phyloP scores from a whole-genome alignment of 2,329 filamentous ascomycete genomes.

The Arachnomyces sp. region DNA sequence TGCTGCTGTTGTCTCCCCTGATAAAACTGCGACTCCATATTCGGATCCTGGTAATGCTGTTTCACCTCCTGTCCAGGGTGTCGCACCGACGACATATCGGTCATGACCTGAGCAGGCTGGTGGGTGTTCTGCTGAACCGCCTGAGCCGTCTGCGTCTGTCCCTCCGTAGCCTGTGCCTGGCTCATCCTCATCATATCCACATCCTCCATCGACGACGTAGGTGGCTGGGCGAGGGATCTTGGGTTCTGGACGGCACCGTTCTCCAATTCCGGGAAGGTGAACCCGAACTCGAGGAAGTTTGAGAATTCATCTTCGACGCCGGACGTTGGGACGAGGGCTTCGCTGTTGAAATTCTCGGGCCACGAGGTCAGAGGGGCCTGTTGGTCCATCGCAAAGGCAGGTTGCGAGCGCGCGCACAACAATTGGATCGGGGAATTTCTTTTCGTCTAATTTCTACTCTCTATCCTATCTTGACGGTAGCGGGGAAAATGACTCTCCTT shows the following conservation, averaged over 20 bases:
- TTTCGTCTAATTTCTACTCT: too few species aligned
- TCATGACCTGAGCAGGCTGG: too few species aligned
- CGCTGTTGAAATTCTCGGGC: constrained; percentile 32
- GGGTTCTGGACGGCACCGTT: constrained; percentile 29
- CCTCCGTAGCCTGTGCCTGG: constrained; percentile 5
- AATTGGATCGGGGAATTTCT: too few species aligned
- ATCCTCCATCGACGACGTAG: constrained; percentile 10
- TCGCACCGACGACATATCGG: constrained; percentile 2
- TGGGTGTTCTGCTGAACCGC: constrained; percentile 3
- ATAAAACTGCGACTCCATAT: constrained; percentile 11
- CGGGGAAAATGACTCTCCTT: too few species aligned
- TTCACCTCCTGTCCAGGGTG: constrained; percentile 7
- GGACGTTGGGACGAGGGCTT: constrained; percentile 30
- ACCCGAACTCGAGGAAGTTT: constrained; percentile 41
- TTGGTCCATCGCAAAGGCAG: constrained; percentile 28
- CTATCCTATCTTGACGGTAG: too few species aligned
- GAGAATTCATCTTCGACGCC: constrained; percentile 40
- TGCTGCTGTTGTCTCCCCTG: constrained; percentile 9
- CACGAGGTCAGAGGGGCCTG: constrained; percentile 29
- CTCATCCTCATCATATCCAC: constrained; percentile 9
- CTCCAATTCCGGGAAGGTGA: constrained; percentile 37
- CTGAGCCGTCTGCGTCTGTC: constrained; percentile 16
- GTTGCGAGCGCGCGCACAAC: too few species aligned
- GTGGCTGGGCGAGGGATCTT: constrained; percentile 19
- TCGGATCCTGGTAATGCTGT: not conserved